phyloP scores from a whole-genome alignment of 2,329 filamentous ascomycete species.

The Sporothrix sp. region DNA sequence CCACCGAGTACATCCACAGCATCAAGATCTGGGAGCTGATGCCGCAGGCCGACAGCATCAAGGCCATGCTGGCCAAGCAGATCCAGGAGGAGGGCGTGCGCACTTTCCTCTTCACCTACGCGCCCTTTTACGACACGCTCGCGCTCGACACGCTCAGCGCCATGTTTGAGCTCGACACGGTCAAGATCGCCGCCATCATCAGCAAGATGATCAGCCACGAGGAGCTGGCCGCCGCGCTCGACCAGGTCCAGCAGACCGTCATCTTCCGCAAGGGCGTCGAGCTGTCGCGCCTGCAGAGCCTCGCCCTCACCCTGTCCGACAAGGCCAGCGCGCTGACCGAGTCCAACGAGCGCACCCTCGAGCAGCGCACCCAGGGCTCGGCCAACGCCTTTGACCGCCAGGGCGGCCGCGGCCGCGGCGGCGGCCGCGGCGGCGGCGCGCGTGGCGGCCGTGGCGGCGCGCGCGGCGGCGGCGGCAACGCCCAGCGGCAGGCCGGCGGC shows the following conservation, averaged over 20 bases:
- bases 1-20: conserved; percentile 82
- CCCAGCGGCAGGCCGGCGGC: conserved; percentile 58
- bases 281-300: conserved; percentile 86
- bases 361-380: conserved; percentile 93
- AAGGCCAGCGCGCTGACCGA: conserved; percentile 95
- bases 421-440: conserved; percentile 53
- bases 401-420: conserved; percentile 65
- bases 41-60: conserved; percentile 85
- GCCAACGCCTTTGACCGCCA: conserved; percentile 92
- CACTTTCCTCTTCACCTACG: conserved; percentile 98
- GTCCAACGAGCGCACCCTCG: conserved; percentile 91
- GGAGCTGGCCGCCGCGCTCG: conserved; percentile 88
- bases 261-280: conserved; percentile 99
- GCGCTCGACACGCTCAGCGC: conserved; percentile 71
- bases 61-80: conserved; percentile 93
- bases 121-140: conserved; percentile 96
- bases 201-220: conserved; percentile 99
- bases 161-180: conserved; percentile 90
- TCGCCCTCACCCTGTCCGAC: conserved; percentile 87
- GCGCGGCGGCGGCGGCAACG: conserved; percentile 43
- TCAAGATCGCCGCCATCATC: conserved; percentile 89
- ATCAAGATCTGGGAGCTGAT: conserved; percentile 99
- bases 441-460: conserved; percentile 54
- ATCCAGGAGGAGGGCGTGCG: conserved; percentile 97
- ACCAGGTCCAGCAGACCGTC: conserved; percentile 94